Evolutionary conservation across 75 land plant species (phyloP), one percentile per base, ranked within the genome.

Genomic region (Isoetes taiwanensis): DNA sequence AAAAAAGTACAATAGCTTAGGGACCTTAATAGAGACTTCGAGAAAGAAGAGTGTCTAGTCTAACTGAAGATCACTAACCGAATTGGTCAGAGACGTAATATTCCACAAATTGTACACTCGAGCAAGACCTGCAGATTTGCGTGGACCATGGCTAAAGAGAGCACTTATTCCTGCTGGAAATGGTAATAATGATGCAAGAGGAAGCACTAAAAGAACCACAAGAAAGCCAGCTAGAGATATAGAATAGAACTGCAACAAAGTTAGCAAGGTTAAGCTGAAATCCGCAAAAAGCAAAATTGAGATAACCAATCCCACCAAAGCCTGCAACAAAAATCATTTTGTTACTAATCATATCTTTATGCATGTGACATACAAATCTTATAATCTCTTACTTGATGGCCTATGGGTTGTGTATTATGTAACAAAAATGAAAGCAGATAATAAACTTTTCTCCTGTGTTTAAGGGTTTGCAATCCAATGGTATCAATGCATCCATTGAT

Each of bases 121-220:
- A 17, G 98, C 83, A 54, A 89, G 98, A 31, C 85, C 90, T 14
- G 85, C 90, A 20, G 98, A 83, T 30, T 76, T 61, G 26, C 83
- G 73, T 1, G 98, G 83, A 31, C 90, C 96, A 71, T 93, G 98
- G 61, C 96, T 87, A 64, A 93, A 93, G 30, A 93, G 66, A 11
- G 96, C 95, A 75, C 84, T 89, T 31, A 93, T 79, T 43, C 98
- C 98, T 59, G 96, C 90, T 58, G 96, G 90, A 48, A 90, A 84
- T 10, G 98, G 96, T 40, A 74, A 69, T 28, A 93, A 38, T 42
- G 93, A 75, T 20, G 90, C 89, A 38, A 93, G 68, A 23, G 98
- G 98, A 39, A 93, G 74, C 32, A 87, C 59, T 43, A 88, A 70
- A 53, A 93, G 57, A 43, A 87, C 90, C 6, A 88, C 48, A 68